Evolutionary conservation across 2,329 filamentous ascomycete species (phyloP), one percentile per base, ranked within the genome.

Genomic region (Cladosporium phlei): DNA sequence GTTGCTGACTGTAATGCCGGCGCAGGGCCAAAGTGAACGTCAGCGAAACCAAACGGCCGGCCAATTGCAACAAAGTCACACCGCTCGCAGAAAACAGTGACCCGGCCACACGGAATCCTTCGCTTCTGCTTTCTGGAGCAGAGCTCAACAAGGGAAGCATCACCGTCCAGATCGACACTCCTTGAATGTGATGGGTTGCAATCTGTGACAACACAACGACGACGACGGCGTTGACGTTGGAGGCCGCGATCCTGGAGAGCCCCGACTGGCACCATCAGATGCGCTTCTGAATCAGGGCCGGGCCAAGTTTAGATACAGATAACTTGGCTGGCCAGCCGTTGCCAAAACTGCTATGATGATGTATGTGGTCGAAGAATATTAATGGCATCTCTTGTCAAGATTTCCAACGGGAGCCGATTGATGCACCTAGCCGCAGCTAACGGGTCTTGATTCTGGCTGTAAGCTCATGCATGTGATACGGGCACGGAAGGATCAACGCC

Each of bases 381-480:
- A 43, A 43, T 43, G 28, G 28, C 39, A 43, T 29, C 39, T 42
- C 33, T 24, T 19, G 28, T 24, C 39, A 43, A 43, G 42, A 38
- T 46, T 46, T 37, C 34, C 44, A 39, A 35, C 32, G 27, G 27
- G 34, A 29, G 44, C 16, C 29, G 44, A 47, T 38, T 29, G 37
- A 38, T 39, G 37, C 37, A 47, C 30, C 44, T 35, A 47, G 12
- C 44, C 37, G 44, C 44, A 47, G 44, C 45, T 29, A 43, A 43
- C 46, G 46, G 46, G 38, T 48, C 38, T 43, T 43, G 38, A 28
- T 35, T 21, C 46, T 27, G 30, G 46, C 46, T 48, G 46, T 38
- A 48, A 32, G 38, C 38, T 39, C 37, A 48, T 48, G 46, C 46
- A 44, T 44, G 46, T 48, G 46, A 43, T 48, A 37, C 38, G 16